Evolutionary conservation across 2,329 filamentous ascomycete species (phyloP), one percentile per base, ranked within the genome.

Genomic region (Xylaria sp.): DNA sequence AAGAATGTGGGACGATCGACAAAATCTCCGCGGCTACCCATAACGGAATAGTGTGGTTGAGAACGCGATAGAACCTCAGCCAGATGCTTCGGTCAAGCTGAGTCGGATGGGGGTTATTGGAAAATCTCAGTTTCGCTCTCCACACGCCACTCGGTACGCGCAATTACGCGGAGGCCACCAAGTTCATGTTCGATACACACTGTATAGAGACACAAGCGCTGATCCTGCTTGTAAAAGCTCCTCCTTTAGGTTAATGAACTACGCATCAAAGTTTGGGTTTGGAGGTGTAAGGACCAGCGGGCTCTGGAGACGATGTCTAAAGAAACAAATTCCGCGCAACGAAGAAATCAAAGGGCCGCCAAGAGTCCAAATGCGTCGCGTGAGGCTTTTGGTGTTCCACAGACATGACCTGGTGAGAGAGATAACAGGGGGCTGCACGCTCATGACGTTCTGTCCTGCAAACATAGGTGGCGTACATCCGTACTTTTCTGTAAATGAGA

Each of bases 1-100:
- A 69, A 60, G 62, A 34, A 71, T 69, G 70, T 69, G 70, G 70
- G 61, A 67, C 62, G 66, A 71, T 69, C 68, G 61, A 66, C 61
- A 55, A 72, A 71, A 66, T 68, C 66, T 65, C 69, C 61, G 61
- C 57, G 17, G 48, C 59, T 24, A 51, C 64, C 69, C 39, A 58
- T 59, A 64, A 47, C 50, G 59, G 59, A 69, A 64, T 64, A 70
- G 66, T 69, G 60, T 64, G 66, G 66, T 69, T 59, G 62, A 70
- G 66, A 66, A 69, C 59, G 36, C 55, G 59, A 67, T 65, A 45
- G 65, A 65, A 65, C 30, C 59, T 63, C 62, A 68, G 62, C 68
- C 65, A 70, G 58, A 68, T 36, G 27, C 14, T 36, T 45, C 54
- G 17, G 21, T 53, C 61, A 51, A 67, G 55, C 59, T 58, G 50